Conservation (phyloP, 257 asterid species). For the Fraxinus cuspidata region DNA sequence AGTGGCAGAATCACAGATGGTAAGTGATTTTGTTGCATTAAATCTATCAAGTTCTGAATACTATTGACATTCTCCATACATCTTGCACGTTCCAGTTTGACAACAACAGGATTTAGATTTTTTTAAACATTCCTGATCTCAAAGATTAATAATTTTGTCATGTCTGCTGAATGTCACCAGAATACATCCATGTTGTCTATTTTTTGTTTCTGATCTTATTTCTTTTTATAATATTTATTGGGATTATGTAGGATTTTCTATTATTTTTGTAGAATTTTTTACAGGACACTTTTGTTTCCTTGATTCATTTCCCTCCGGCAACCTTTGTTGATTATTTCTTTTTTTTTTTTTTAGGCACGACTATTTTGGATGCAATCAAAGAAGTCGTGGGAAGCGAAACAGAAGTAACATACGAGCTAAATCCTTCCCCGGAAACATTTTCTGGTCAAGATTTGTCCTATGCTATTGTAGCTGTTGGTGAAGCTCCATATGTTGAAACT, state of each 20-base stretch:
- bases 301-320: neutral
- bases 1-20: conserved; percentile 90
- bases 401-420: conserved; percentile 57
- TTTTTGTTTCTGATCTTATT: neutral
- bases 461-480: conserved; percentile 82
- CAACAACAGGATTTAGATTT: neutral
- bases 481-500: conserved; percentile 71
- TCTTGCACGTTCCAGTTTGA: neutral
- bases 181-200: neutral
- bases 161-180: neutral
- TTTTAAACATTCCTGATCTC: neutral
- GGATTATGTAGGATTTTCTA: neutral
- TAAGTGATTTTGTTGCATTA: conserved; percentile 26
- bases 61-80: neutral
- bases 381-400: conserved; percentile 53
- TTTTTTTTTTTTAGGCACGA: conserved; percentile 48
- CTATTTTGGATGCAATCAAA: conserved; percentile 75
- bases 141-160: neutral
- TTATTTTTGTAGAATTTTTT: neutral
- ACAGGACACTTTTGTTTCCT: neutral
- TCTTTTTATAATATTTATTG: neutral
- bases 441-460: conserved; percentile 44
- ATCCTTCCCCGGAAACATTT: conserved; percentile 53
- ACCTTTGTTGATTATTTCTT: neutral
- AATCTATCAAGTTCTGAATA: conserved; percentile 9